Conservation (phyloP, 148 eudicot species). For the Chenopodium formosanum region DNA sequence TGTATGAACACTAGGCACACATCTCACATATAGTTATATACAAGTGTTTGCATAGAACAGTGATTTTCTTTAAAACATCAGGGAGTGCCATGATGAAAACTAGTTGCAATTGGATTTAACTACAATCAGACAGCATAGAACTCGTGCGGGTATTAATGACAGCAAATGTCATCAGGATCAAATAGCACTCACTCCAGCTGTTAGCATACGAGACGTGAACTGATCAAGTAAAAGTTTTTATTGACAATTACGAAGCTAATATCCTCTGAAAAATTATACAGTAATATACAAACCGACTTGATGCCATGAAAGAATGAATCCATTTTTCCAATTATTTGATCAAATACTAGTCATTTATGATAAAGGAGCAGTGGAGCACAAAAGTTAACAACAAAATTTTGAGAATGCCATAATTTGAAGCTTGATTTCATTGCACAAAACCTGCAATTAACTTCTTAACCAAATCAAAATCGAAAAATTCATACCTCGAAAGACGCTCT, state of each 20-base stretch:
- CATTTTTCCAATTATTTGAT: neutral
- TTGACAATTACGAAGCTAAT: neutral
- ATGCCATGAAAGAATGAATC: neutral
- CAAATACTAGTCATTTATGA: neutral
- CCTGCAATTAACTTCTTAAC: neutral
- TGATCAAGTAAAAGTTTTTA: neutral
- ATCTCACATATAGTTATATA: neutral
- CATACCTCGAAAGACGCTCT: conserved; percentile 85
- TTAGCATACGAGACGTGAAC: neutral
- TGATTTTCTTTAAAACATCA: neutral
- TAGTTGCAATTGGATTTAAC: no score
- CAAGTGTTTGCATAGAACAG: neutral
- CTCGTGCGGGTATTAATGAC: neutral
- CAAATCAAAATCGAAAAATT: neutral
- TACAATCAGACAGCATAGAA: neutral
- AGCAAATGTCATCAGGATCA: neutral
- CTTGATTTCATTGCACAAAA: neutral
- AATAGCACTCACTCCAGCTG: neutral
- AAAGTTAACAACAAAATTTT: neutral
- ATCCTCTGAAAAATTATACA: neutral
- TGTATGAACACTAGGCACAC: neutral
- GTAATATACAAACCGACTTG: neutral
- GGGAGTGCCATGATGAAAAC: neutral
- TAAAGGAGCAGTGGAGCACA: neutral
- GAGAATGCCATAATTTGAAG: neutral